These are phyloP conservation scores for Miscanthus lutarioriparius DNA, from an alignment of 176 grass and related monocot species.

Conservation along the genomic window DNA sequence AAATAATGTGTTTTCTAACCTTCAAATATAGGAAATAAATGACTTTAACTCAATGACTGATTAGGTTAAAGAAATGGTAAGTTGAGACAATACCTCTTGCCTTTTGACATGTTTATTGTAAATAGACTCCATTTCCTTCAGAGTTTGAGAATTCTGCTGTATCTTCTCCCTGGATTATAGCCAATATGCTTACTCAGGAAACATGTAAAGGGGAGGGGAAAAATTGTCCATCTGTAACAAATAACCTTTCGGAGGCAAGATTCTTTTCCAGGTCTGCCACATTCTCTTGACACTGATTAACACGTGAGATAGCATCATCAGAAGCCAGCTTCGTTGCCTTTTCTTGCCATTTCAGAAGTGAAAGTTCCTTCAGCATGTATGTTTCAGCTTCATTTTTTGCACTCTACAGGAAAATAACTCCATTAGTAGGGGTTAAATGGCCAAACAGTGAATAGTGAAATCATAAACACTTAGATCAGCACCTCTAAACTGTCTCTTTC, in stretches of 20 bases:
- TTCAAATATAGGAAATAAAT: slow-evolving; percentile 9
- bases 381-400: slow-evolving; percentile 97
- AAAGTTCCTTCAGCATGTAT: slow-evolving; percentile 94
- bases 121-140: slow-evolving; percentile 68
- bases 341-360: slow-evolving; percentile 93
- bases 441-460: slow-evolving; percentile 24
- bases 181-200: slow-evolving; percentile 29
- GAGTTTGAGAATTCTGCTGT: slow-evolving; percentile 54
- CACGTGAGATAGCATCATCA: slow-evolving; percentile 74
- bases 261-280: slow-evolving; percentile 63
- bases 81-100: slow-evolving; percentile 72
- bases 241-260: slow-evolving; percentile 68
- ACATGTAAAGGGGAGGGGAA: not conserved
- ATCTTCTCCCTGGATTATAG: slow-evolving; percentile 69
- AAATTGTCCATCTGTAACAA: slow-evolving; percentile 6
- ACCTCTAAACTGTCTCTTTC: slow-evolving; percentile 97
- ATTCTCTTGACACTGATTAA: slow-evolving; percentile 60
- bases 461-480: slow-evolving; percentile 27
- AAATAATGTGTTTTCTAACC: not conserved
- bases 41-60: slow-evolving; percentile 11
- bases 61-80: slow-evolving; percentile 13
- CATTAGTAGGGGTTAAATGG: slow-evolving; percentile 17
- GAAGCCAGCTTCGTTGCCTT: slow-evolving; percentile 71
- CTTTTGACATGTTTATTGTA: slow-evolving; percentile 81
- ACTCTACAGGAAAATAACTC: slow-evolving; percentile 52